Percentiles rank a stretch among this genome's conserved stretches.
Evolutionary conservation across 2,329 filamentous ascomycete genomes (phyloP).

Genomic region (Aspergillus sp.): DNA sequence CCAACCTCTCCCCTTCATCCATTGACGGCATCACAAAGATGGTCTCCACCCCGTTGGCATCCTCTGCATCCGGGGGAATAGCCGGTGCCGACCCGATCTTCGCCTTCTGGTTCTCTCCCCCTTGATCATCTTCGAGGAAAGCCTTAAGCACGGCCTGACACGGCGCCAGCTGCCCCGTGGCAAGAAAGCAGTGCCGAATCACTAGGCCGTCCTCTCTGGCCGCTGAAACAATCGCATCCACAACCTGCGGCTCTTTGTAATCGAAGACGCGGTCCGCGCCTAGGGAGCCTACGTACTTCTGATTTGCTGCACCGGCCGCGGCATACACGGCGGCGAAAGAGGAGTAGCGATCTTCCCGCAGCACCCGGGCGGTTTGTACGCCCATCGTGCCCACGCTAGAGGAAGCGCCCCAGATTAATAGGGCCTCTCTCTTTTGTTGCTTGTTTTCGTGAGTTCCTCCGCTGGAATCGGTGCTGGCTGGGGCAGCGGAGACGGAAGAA

Average conservation of each 20-base stretch:
- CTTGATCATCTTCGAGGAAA: slow-evolving; percentile 15
- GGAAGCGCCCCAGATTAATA: slow-evolving; percentile 44
- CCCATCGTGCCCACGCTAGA: slow-evolving; percentile 45
- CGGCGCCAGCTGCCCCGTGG: slow-evolving; percentile 27
- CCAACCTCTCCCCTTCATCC: slow-evolving; percentile 28
- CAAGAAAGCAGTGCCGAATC: slow-evolving; percentile 41
- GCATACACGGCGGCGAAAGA: slow-evolving; percentile 39
- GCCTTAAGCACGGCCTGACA: slow-evolving; percentile 37
- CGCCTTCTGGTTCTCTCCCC: slow-evolving; percentile 4
- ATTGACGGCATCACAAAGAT: slow-evolving; percentile 36
- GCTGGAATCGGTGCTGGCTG: background rate
- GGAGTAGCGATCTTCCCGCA: slow-evolving; percentile 30
- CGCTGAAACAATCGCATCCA: slow-evolving; percentile 29
- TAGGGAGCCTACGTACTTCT: slow-evolving; percentile 24
- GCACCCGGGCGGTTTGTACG: slow-evolving; percentile 35
- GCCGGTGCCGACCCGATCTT: slow-evolving; percentile 37
- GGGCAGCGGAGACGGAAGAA: background rate
- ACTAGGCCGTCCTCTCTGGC: slow-evolving; percentile 33
- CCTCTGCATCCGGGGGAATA: slow-evolving; percentile 25
- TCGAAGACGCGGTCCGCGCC: slow-evolving; percentile 39
- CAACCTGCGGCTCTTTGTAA: slow-evolving; percentile 26
- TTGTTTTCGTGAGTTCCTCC: background rate
- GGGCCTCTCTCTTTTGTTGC: slow-evolving; percentile 21
- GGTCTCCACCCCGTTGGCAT: slow-evolving; percentile 29
- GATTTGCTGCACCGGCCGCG: slow-evolving; percentile 32